phyloP scores from a whole-genome alignment of 345 rosid species.

The Arabidopsis suecica region DNA sequence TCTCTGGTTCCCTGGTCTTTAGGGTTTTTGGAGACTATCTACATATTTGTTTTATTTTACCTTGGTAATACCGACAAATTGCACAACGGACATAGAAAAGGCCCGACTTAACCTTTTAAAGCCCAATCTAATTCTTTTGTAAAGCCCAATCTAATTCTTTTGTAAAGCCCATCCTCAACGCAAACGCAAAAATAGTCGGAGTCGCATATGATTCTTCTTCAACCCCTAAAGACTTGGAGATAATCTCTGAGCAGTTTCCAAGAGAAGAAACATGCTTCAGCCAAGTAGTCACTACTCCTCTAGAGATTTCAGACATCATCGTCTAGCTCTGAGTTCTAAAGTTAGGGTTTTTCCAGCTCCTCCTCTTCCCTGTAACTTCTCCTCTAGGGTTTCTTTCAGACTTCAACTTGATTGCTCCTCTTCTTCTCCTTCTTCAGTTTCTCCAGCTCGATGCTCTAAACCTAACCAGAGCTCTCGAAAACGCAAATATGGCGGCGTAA shows the following conservation, averaged over 20 bases:
- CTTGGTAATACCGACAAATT: no score
- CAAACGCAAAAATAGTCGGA: not conserved
- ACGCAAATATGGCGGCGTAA: conserved; percentile 58
- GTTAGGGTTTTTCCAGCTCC: conserved; percentile 11
- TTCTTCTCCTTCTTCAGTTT: conserved; percentile 46
- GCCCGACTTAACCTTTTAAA: not conserved
- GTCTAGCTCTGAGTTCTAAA: conserved; percentile 4
- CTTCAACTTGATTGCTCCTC: conserved; percentile 61
- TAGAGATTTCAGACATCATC: conserved; percentile 7
- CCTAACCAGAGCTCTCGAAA: conserved; percentile 40
- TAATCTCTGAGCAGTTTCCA: not conserved
- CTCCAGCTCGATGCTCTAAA: conserved; percentile 50
- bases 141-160: not conserved
- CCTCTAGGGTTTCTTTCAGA: conserved; percentile 46
- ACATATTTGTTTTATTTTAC: no score
- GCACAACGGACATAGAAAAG: not conserved
- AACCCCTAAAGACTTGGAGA: conserved; percentile 12
- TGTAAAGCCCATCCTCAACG: not conserved
- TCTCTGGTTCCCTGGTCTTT: not conserved
- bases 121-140: not conserved
- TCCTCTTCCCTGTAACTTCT: conserved; percentile 39
- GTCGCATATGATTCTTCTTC: not conserved
- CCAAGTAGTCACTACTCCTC: conserved; percentile 33
- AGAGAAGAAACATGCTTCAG: conserved; percentile 35
- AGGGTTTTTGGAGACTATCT: not conserved